Conservation (phyloP, 75 land plant genomes). For the Selaginella tamariscina region DNA sequence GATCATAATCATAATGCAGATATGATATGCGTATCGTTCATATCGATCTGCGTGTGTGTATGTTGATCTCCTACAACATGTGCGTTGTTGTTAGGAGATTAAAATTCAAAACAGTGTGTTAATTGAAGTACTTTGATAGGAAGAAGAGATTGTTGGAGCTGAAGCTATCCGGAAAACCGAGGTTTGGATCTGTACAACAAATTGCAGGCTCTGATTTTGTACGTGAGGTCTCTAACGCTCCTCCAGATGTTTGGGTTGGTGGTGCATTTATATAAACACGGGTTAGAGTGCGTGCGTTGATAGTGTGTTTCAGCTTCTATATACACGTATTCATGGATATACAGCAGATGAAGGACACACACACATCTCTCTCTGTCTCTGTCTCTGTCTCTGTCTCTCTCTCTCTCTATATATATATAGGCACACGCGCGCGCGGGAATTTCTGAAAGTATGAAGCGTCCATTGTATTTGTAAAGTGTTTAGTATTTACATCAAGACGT, state of each 20-base stretch:
- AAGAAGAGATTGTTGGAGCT: slow-evolving; percentile 79
- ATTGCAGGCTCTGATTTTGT: slow-evolving; percentile 78
- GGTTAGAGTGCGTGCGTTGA: slow-evolving; percentile 38
- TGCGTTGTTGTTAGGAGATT: background rate
- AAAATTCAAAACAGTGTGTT: too few relatives aligned
- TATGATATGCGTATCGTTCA: background rate
- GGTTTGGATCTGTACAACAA: slow-evolving; percentile 67
- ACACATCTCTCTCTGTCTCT: too few relatives aligned
- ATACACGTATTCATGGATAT: too few relatives aligned
- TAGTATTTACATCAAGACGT: too few relatives aligned
- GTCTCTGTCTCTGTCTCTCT: too few relatives aligned
- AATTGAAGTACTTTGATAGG: slow-evolving; percentile 27
- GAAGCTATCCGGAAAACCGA: slow-evolving; percentile 41
- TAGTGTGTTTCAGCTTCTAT: background rate
- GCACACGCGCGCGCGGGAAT: too few relatives aligned
- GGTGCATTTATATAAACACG: slow-evolving; percentile 78
- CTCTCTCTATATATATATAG: too few relatives aligned
- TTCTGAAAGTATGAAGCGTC: too few relatives aligned
- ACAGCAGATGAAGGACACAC: too few relatives aligned
- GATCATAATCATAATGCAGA: background rate
- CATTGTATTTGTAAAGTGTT: too few relatives aligned
- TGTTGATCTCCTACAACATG: background rate
- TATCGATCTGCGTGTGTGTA: too few relatives aligned
- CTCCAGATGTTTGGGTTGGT: slow-evolving; percentile 94
- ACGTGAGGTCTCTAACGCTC: slow-evolving; percentile 87